A percentile compares a stretch with the other conserved stretches of the same genome.
phyloP scores from a whole-genome alignment of 2,329 filamentous ascomycete genomes.

The Pyricularia pennisetigena region DNA sequence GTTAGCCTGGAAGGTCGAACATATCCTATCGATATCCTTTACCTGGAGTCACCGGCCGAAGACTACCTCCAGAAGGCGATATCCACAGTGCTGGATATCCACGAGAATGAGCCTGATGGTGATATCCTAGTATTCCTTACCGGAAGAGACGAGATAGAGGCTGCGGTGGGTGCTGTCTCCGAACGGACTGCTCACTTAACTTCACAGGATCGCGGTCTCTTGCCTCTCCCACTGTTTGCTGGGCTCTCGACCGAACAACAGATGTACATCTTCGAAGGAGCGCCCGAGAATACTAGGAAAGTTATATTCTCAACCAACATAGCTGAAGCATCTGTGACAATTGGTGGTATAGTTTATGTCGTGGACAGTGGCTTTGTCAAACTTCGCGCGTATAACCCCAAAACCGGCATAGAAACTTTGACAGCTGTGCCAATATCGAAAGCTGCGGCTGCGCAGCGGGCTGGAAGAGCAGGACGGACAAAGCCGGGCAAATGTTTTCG shows the following conservation, averaged over 20 bases:
- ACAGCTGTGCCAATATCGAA: slow-evolving; percentile 77
- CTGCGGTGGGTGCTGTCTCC: slow-evolving; percentile 65
- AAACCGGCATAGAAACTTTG: slow-evolving; percentile 77
- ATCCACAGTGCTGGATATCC: slow-evolving; percentile 79
- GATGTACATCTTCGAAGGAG: slow-evolving; percentile 85
- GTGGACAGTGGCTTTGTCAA: slow-evolving; percentile 90
- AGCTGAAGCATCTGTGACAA: slow-evolving; percentile 90
- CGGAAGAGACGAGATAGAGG: slow-evolving; percentile 86
- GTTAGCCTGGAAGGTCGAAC: slow-evolving; percentile 80
- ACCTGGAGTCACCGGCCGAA: slow-evolving; percentile 66
- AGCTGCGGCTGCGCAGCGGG: slow-evolving; percentile 84
- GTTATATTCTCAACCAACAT: slow-evolving; percentile 94
- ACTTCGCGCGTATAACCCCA: slow-evolving; percentile 73
- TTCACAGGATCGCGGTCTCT: slow-evolving; percentile 45
- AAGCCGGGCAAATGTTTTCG: slow-evolving; percentile 89
- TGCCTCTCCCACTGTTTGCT: slow-evolving; percentile 76
- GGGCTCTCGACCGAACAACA: slow-evolving; percentile 85
- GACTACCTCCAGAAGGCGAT: slow-evolving; percentile 81
- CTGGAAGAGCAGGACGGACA: slow-evolving; percentile 82
- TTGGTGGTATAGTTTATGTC: slow-evolving; percentile 85
- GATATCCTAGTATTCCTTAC: slow-evolving; percentile 90
- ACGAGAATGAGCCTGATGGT: slow-evolving; percentile 67
- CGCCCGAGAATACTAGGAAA: slow-evolving; percentile 75
- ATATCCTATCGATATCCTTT: slow-evolving; percentile 81
- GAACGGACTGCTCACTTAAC: slow-evolving; percentile 59